Evolutionary conservation across 139 green algal genomes (phyloP).

Genomic region (Chlamydomonas asymmetrica): DNA sequence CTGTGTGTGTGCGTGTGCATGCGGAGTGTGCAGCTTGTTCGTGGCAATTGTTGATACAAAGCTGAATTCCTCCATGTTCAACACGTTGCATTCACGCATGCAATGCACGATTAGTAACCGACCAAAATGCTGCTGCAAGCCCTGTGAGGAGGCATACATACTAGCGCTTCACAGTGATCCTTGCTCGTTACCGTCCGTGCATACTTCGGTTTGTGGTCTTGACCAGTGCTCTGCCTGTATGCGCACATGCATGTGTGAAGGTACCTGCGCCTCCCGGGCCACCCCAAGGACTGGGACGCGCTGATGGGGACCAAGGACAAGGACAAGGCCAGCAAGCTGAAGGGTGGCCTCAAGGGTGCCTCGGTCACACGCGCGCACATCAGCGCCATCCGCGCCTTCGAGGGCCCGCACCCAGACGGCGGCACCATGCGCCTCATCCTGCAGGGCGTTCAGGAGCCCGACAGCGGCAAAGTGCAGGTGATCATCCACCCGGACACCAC

Average conservation of each 20-base stretch:
- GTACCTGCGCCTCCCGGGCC: too few relatives aligned
- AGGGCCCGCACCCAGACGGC: constrained; percentile 25
- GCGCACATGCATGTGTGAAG: too few relatives aligned
- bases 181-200: too few relatives aligned
- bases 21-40: constrained; percentile 10
- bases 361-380: neutral
- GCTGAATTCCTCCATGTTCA: too few relatives aligned
- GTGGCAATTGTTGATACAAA: too few relatives aligned
- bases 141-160: too few relatives aligned
- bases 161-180: too few relatives aligned
- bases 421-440: constrained; percentile 24
- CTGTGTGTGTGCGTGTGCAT: neutral
- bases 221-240: too few relatives aligned
- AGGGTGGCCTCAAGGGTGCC: neutral
- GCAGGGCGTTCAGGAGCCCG: constrained; percentile 6
- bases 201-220: too few relatives aligned
- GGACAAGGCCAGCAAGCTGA: constrained; percentile 9
- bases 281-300: constrained; percentile 9
- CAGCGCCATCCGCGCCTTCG: constrained; percentile 5
- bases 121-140: too few relatives aligned
- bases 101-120: too few relatives aligned
- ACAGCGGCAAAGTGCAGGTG: neutral
- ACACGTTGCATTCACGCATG: too few relatives aligned
- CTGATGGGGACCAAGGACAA: constrained; percentile 9
- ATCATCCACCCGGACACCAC: constrained; percentile 17